Percentiles rank a stretch among this genome's conserved stretches.
Evolutionary conservation across 768 basidiomycete species (phyloP).

Genomic region (Tricholoma matsutake): DNA sequence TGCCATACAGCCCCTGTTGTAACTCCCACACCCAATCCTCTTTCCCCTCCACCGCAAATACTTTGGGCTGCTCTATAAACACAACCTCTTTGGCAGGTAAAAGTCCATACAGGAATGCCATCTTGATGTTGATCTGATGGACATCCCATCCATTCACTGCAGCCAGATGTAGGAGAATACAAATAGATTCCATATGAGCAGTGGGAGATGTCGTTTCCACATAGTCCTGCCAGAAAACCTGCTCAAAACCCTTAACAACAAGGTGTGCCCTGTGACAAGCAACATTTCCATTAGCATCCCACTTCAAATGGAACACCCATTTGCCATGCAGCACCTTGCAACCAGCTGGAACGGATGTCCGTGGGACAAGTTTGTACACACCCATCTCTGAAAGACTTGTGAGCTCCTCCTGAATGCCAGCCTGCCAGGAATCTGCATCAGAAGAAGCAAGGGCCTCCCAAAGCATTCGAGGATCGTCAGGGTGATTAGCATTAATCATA

Average conservation of each 20-base stretch:
- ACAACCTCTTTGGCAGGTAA: no score
- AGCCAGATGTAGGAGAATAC: no score
- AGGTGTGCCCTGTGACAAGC: conserved; percentile 32
- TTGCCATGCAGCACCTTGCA: conserved; percentile 30
- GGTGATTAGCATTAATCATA: not conserved
- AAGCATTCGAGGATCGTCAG: conserved; percentile 11
- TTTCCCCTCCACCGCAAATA: no score
- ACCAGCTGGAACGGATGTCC: conserved; percentile 6
- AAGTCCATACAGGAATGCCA: no score
- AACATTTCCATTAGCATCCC: conserved; percentile 22
- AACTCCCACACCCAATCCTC: no score
- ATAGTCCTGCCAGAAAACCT: conserved; percentile 16
- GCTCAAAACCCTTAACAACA: conserved; percentile 30
- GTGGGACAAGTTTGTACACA: conserved; percentile 20
- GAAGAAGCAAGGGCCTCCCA: conserved; percentile 22
- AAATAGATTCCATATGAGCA: no score
- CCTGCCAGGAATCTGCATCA: conserved; percentile 17
- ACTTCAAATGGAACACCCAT: conserved; percentile 28
- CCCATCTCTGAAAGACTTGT: conserved; percentile 23
- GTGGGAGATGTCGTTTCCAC: no score
- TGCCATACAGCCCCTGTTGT: no score
- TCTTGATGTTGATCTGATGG: no score
- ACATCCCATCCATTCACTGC: no score
- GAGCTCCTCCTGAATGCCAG: conserved; percentile 20
- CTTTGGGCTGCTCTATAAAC: no score